Percentiles rank a stretch among this genome's conserved stretches.
Conservation (phyloP, 306 rosid genomes). For the Ceratonia siliqua region DNA sequence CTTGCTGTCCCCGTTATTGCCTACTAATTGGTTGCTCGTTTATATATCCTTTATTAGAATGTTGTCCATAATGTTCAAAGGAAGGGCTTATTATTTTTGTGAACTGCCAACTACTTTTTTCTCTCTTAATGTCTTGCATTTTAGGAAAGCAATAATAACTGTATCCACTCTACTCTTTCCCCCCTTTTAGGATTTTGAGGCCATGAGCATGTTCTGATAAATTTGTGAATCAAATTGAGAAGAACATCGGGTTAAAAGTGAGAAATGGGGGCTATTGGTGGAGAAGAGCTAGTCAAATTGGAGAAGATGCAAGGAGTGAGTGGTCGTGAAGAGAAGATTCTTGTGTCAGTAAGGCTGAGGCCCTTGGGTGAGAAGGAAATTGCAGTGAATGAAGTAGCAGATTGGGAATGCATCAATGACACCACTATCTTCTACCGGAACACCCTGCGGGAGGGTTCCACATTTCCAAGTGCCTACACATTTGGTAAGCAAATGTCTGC, state of each 20-base stretch:
- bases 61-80: slow-evolving; percentile 41
- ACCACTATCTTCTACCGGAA: slow-evolving; percentile 81
- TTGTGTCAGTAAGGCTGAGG: slow-evolving; percentile 80
- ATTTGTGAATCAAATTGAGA: slow-evolving; percentile 33
- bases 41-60: slow-evolving; percentile 45
- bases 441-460: slow-evolving; percentile 90
- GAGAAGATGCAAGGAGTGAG: slow-evolving; percentile 70
- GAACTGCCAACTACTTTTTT: slow-evolving; percentile 45
- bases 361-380: slow-evolving; percentile 82
- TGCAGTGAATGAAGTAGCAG: slow-evolving; percentile 65
- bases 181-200: slow-evolving; percentile 30
- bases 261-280: slow-evolving; percentile 72
- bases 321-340: slow-evolving; percentile 82
- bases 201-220: slow-evolving; percentile 36
- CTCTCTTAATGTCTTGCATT: slow-evolving; percentile 38
- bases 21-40: slow-evolving; percentile 21
- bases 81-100: slow-evolving; percentile 36
- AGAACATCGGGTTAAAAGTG: slow-evolving; percentile 34
- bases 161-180: slow-evolving; percentile 23
- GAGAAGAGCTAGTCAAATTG: slow-evolving; percentile 77
- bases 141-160: slow-evolving; percentile 35
- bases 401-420: slow-evolving; percentile 96
- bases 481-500: slow-evolving; percentile 63
- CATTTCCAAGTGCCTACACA: slow-evolving; percentile 82
- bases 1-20: slow-evolving; percentile 44